Evolutionary conservation across 768 basidiomycete genomes (phyloP).

Genomic region (Galerina sulciceps): DNA sequence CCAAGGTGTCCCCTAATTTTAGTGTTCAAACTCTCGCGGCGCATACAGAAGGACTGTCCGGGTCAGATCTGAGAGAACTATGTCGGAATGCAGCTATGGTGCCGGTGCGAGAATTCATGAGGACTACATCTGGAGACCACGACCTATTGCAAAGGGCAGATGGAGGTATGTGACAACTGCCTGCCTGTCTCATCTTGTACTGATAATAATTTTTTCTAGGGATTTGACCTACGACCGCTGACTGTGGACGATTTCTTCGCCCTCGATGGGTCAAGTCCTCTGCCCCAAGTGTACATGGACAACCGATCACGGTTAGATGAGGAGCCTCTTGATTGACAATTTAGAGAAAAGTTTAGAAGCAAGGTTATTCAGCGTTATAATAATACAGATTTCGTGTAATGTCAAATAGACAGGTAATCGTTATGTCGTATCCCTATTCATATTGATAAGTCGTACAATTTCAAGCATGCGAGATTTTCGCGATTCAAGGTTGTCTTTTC

Average conservation of each 20-base stretch:
- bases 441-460: too few relatives aligned
- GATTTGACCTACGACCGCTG: slow-evolving; percentile 78
- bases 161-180: slow-evolving; percentile 36
- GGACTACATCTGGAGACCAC: slow-evolving; percentile 45
- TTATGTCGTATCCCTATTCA: background rate
- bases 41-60: slow-evolving; percentile 76
- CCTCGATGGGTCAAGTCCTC: slow-evolving; percentile 40
- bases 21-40: slow-evolving; percentile 65
- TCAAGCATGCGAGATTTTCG: too few relatives aligned
- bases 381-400: background rate
- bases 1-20: slow-evolving; percentile 66
- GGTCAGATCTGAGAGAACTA: slow-evolving; percentile 90
- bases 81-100: slow-evolving; percentile 95
- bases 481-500: too few relatives aligned
- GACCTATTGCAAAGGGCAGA: slow-evolving; percentile 54
- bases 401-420: background rate
- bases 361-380: background rate
- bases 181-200: background rate
- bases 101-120: slow-evolving; percentile 85
- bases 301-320: slow-evolving; percentile 27
- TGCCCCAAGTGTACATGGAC: slow-evolving; percentile 33
- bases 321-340: slow-evolving; percentile 22
- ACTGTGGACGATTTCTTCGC: slow-evolving; percentile 69
- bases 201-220: slow-evolving; percentile 44
- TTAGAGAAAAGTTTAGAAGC: background rate